Evolutionary conservation across 2,329 filamentous ascomycete genomes (phyloP).

Genomic region (Fusarium sp.): DNA sequence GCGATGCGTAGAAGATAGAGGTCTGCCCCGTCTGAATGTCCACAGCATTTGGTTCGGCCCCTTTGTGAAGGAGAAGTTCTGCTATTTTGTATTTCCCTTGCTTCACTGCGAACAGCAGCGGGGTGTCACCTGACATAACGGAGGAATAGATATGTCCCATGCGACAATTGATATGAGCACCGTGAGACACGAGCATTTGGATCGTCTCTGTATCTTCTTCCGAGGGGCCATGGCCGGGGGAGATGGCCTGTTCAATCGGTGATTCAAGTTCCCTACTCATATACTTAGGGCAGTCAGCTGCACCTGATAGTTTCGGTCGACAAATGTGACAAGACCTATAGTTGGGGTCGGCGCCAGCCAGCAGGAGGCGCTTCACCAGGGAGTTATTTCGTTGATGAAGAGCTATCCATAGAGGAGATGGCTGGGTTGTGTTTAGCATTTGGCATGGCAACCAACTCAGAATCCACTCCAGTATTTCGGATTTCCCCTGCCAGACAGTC

Average conservation of each 20-base stretch:
- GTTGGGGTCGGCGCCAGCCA: not conserved
- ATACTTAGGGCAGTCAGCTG: too few relatives aligned
- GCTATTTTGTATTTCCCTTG: fast-evolving
- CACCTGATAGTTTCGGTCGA: too few relatives aligned
- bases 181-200: not conserved
- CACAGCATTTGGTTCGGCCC: too few relatives aligned
- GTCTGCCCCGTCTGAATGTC: too few relatives aligned
- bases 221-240: fast-evolving
- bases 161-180: not conserved
- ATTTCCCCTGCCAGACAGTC: not conserved
- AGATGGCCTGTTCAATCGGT: not conserved
- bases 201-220: not conserved
- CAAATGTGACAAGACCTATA: fast-evolving
- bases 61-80: not conserved
- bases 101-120: not conserved
- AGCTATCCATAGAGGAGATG: not conserved
- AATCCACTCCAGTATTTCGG: not conserved
- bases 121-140: too few relatives aligned
- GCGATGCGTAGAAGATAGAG: too few relatives aligned
- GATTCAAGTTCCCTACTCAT: not conserved
- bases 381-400: not conserved
- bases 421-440: too few relatives aligned
- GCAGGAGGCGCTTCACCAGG: not conserved
- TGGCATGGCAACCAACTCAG: not conserved
- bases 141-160: too few relatives aligned